Evolutionary conservation across 2,329 filamentous ascomycete genomes (phyloP), one percentile per base, ranked within the genome.

Genomic region (Parascedosporium putredinis): DNA sequence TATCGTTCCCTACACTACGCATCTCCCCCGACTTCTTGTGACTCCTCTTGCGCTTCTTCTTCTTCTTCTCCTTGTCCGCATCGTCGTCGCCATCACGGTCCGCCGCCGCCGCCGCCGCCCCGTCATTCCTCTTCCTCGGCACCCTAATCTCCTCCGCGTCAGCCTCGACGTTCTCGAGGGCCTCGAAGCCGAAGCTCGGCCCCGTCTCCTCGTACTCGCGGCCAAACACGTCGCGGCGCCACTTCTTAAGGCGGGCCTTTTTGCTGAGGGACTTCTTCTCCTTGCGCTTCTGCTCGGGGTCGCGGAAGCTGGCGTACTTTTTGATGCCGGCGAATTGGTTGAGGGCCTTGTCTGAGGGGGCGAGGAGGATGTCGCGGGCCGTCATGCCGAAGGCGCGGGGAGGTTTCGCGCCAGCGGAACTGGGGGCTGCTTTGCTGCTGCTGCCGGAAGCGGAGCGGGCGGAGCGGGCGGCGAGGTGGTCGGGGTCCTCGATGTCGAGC

Each of bases 401-500:
- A 94, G 2, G 91, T 95, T 63, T 96, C 90, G 60, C 93, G 87
- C 72, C 98, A 98, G 51, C 87, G 84, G 79, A 98, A 98, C 56
- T 59, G 31, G 58, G 57, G 49, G 52, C n/a, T n/a, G n/a, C n/a
- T n/a, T n/a, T n/a, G n/a, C n/a, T n/a, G n/a, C n/a, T n/a, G n/a
- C n/a, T n/a, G n/a, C n/a, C n/a, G n/a, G n/a, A n/a, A n/a, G n/a
- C n/a, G 44, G 51, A 50, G 23, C 3, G n/a, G 33, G 7, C 31
- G 23, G 69, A 62, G 18, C 38, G 16, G 40, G 70, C 67, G 25
- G 69, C 62, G 42, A 77, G 76, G 49, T 79, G 75, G 47, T 81
- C 70, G 18, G 81, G 78, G 54, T 81, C 69, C 52, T 88, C 82
- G 51, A 94, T 75, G 55, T 88, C 79, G 58, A 96, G 76, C 61